These are phyloP conservation scores for Fusarium caatingaense DNA, from an alignment of 2,329 filamentous ascomycete species.

Conservation along the genomic window DNA sequence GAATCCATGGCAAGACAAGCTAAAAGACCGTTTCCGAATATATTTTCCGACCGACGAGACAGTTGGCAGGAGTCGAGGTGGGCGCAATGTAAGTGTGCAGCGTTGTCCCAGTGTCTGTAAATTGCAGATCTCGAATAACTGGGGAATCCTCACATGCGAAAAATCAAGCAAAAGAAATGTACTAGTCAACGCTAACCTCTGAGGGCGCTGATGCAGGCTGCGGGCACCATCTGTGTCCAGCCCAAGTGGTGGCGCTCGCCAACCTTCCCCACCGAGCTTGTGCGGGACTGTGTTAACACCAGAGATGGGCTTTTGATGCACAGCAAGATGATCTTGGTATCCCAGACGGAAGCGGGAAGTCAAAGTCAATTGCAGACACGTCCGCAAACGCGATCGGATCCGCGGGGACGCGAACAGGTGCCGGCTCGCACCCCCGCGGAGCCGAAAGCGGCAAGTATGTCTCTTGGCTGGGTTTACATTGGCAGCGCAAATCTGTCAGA, in stretches of 20 bases:
- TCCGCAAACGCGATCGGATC: constrained; percentile 28
- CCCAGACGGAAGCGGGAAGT: constrained; percentile 24
- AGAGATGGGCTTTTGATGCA: constrained; percentile 84
- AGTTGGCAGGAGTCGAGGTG: constrained; percentile 72
- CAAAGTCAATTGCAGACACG: constrained; percentile 25
- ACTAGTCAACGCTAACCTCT: constrained; percentile 40
- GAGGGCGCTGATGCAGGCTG: constrained; percentile 64
- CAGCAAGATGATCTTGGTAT: constrained; percentile 77
- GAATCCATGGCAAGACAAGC: constrained; percentile 36
- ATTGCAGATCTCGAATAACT: constrained; percentile 29
- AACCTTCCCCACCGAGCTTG: constrained; percentile 76
- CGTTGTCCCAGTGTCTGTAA: constrained; percentile 4
- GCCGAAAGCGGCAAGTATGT: constrained; percentile 37
- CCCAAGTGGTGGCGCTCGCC: constrained; percentile 75
- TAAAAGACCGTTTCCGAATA: constrained; percentile 70
- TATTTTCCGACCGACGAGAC: constrained; percentile 85
- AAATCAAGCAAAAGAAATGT: constrained; percentile 17
- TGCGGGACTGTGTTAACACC: constrained; percentile 81
- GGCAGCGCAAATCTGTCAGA: constrained; percentile 94
- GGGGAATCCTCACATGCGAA: constrained; percentile 35
- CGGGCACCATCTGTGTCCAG: constrained; percentile 85
- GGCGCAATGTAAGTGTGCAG: constrained; percentile 59
- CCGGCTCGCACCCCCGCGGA: constrained; percentile 23
- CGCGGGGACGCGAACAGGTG: constrained; percentile 20
- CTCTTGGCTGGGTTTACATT: constrained; percentile 80